phyloP scores from a whole-genome alignment of 2,329 filamentous ascomycete species.

The Thelonectria discophora region DNA sequence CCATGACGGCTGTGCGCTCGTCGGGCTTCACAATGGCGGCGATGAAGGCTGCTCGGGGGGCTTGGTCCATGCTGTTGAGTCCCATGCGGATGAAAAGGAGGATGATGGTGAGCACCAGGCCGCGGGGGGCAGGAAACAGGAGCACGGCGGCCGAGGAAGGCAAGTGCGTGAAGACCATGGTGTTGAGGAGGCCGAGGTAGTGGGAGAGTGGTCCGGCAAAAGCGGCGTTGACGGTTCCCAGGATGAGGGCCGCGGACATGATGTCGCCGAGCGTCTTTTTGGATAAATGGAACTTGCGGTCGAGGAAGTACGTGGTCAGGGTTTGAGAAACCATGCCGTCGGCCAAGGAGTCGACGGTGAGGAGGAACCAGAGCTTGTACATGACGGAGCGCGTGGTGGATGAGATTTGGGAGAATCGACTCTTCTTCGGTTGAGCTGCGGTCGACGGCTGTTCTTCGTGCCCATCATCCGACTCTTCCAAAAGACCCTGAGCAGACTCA shows the following conservation, averaged over 20 bases:
- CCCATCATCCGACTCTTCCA: slow-evolving; percentile 34
- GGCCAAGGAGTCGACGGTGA: slow-evolving; percentile 70
- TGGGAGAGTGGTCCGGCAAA: slow-evolving; percentile 67
- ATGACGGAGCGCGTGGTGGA: slow-evolving; percentile 64
- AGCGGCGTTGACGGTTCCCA: slow-evolving; percentile 62
- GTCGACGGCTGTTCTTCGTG: slow-evolving; percentile 21
- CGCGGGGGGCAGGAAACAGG: slow-evolving; percentile 64
- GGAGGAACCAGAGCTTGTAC: slow-evolving; percentile 71
- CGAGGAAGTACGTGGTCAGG: slow-evolving; percentile 67
- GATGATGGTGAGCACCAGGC: slow-evolving; percentile 60
- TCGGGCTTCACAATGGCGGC: slow-evolving; percentile 71
- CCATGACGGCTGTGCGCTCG: slow-evolving; percentile 76
- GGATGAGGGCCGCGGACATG: slow-evolving; percentile 61
- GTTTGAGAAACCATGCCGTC: slow-evolving; percentile 71
- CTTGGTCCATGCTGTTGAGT: slow-evolving; percentile 76
- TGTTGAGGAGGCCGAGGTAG: slow-evolving; percentile 69
- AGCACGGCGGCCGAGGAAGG: slow-evolving; percentile 70
- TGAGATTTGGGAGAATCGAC: slow-evolving; percentile 64
- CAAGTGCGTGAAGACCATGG: slow-evolving; percentile 70
- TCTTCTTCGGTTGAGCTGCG: slow-evolving; percentile 39
- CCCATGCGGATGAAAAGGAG: slow-evolving; percentile 68
- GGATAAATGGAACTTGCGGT: slow-evolving; percentile 61
- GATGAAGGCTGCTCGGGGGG: slow-evolving; percentile 71
- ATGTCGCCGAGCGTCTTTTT: slow-evolving; percentile 70
- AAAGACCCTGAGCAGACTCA: slow-evolving; percentile 37